phyloP scores from a whole-genome alignment of 1,284 basidiomycete genomes.

The Boletellus deceptivus region DNA sequence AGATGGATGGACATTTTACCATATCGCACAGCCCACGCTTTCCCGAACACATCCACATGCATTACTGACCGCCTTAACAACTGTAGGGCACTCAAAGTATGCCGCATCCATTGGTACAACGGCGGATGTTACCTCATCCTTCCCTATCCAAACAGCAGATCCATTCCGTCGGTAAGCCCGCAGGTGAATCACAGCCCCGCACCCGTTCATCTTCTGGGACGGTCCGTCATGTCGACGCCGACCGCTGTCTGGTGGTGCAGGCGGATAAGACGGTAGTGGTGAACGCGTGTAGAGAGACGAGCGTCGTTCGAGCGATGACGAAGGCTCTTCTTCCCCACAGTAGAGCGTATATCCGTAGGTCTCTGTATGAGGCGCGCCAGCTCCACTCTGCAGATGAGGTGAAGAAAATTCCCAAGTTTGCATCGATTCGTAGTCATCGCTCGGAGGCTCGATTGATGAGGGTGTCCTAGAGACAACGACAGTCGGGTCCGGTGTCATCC shows the following conservation, averaged over 20 bases:
- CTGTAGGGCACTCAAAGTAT: conserved; percentile 51
- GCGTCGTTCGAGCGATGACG: conserved; percentile 2
- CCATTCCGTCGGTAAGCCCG: conserved; percentile 49
- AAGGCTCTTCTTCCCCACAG: conserved; percentile 44
- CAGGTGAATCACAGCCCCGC: conserved; percentile 57
- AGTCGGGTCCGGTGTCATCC: conserved; percentile 28
- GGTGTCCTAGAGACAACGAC: conserved; percentile 32
- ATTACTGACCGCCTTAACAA: conserved; percentile 49
- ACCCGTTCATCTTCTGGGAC: conserved; percentile 45
- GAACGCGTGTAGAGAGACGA: conserved; percentile 33
- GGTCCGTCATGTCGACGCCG: conserved; percentile 11
- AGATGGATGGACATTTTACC: conserved; percentile 39
- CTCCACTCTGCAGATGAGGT: conserved; percentile 21
- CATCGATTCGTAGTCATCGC: conserved; percentile 34
- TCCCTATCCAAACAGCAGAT: conserved; percentile 56
- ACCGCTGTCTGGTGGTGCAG: conserved; percentile 11
- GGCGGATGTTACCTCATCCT: conserved; percentile 44
- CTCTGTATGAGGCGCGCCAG: conserved; percentile 16
- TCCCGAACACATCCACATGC: conserved; percentile 63
- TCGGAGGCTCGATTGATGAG: conserved; percentile 36
- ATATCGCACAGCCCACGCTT: conserved; percentile 61
- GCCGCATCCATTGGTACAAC: conserved; percentile 50
- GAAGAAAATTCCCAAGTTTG: conserved; percentile 33
- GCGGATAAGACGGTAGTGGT: conserved; percentile 40
- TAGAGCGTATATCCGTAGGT: conserved; percentile 43